phyloP scores from a whole-genome alignment of 257 asterid genomes.

The Solanum lycopersicoides region DNA sequence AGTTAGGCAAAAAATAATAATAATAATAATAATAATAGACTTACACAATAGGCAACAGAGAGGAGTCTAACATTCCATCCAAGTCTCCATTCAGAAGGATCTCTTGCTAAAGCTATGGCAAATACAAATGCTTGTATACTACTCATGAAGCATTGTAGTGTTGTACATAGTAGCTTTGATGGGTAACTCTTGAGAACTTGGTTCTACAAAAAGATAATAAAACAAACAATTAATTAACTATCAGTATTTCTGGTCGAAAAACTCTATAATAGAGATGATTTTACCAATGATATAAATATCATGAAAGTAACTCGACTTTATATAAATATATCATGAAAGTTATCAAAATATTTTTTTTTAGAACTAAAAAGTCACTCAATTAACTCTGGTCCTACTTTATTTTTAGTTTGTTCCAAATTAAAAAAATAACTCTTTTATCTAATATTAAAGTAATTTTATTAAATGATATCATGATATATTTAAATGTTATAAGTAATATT shows the following conservation, averaged over 20 bases:
- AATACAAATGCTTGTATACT: constrained; percentile 51
- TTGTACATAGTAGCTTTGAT: constrained; percentile 63
- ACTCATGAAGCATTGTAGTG: constrained; percentile 62
- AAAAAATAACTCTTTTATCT: not conserved
- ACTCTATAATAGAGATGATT: no score
- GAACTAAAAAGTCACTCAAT: no score
- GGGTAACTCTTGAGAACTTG: constrained; percentile 44
- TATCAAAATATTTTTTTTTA: no score
- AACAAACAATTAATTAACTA: no score
- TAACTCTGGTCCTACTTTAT: not conserved
- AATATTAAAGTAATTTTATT: not conserved
- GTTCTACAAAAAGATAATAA: constrained; percentile 18
- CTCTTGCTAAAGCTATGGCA: constrained; percentile 53
- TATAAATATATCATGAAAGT: not conserved
- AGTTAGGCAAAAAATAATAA: not conserved
- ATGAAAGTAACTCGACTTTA: not conserved
- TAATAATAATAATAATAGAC: not conserved
- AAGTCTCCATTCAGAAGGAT: constrained; percentile 55
- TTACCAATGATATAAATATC: no score
- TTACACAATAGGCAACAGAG: constrained; percentile 67
- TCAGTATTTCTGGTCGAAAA: no score
- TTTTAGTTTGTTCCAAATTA: not conserved
- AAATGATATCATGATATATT: no score
- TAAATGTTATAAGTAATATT: not conserved
- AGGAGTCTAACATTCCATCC: constrained; percentile 54